Percentiles rank a stretch among this genome's conserved stretches.
These are phyloP conservation scores for Buddleja alternifolia DNA, from an alignment of 257 asterid genomes.

Conservation along the genomic window DNA sequence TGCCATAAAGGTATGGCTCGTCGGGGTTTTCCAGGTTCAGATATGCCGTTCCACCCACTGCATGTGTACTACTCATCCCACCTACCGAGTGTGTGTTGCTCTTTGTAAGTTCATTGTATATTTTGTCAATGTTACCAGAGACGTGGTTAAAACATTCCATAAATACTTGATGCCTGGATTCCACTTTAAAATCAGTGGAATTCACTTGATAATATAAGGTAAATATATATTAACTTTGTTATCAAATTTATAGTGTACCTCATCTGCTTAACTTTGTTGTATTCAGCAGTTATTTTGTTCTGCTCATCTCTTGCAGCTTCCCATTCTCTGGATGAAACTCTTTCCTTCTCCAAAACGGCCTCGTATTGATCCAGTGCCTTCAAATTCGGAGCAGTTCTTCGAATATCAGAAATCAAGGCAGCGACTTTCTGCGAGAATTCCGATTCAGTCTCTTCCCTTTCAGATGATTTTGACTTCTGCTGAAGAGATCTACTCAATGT, in stretches of 20 bases:
- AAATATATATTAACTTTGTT: neutral
- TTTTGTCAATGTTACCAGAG: slow-evolving; percentile 82
- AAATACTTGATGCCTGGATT: slow-evolving; percentile 71
- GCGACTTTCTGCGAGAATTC: slow-evolving; percentile 80
- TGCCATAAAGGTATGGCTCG: slow-evolving; percentile 92
- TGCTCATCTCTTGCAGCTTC: slow-evolving; percentile 90
- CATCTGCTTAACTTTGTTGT: slow-evolving; percentile 61
- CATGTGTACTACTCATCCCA: slow-evolving; percentile 74
- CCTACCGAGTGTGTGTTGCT: slow-evolving; percentile 60
- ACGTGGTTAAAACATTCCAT: slow-evolving; percentile 93
- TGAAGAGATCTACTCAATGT: slow-evolving; percentile 66
- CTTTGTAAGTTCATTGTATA: slow-evolving; percentile 92
- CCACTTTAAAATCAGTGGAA: slow-evolving; percentile 31
- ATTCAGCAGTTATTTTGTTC: slow-evolving; percentile 70
- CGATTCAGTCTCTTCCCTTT: slow-evolving; percentile 86
- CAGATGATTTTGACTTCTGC: slow-evolving; percentile 73
- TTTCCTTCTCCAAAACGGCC: slow-evolving; percentile 81
- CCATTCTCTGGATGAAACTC: slow-evolving; percentile 80
- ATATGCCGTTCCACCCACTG: slow-evolving; percentile 95
- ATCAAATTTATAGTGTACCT: slow-evolving; percentile 55
- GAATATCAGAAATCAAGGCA: slow-evolving; percentile 69
- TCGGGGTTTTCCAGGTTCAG: slow-evolving; percentile 94
- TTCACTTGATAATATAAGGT: slow-evolving; percentile 11
- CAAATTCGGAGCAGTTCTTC: slow-evolving; percentile 90
- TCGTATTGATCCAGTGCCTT: slow-evolving; percentile 94